These are phyloP conservation scores for Dunaliella sp. DNA, from an alignment of 139 green algal genomes.

Conservation along the genomic window DNA sequence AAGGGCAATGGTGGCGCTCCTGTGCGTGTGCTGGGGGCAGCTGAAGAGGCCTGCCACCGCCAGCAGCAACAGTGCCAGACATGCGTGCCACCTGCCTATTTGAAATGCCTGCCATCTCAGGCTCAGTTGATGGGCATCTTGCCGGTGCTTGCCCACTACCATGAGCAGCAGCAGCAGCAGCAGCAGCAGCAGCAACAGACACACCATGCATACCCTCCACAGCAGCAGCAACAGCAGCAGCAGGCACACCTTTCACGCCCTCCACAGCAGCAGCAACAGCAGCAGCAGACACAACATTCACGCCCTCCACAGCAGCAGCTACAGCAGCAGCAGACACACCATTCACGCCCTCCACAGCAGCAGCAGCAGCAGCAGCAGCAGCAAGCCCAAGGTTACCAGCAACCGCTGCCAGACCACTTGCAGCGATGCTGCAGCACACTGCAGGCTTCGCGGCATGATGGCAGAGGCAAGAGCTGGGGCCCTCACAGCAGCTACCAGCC, in stretches of 20 bases:
- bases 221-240: too few relatives aligned
- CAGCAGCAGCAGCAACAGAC: too few relatives aligned
- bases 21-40: background rate
- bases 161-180: background rate
- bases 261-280: background rate
- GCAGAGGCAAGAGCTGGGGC: background rate
- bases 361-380: background rate
- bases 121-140: background rate
- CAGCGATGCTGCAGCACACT: background rate
- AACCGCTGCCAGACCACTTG: background rate
- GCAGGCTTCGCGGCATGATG: background rate
- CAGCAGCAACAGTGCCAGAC: background rate
- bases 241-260: too few relatives aligned
- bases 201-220: too few relatives aligned
- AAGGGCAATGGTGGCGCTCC: background rate
- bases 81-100: background rate
- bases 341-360: background rate
- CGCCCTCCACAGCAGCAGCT: too few relatives aligned
- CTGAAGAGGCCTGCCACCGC: background rate
- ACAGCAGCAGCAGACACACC: background rate
- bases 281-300: background rate
- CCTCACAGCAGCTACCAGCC: background rate
- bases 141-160: background rate
- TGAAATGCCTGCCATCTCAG: background rate
- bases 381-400: background rate